phyloP scores from a whole-genome alignment of 306 rosid species.

The Vicia sativa region DNA sequence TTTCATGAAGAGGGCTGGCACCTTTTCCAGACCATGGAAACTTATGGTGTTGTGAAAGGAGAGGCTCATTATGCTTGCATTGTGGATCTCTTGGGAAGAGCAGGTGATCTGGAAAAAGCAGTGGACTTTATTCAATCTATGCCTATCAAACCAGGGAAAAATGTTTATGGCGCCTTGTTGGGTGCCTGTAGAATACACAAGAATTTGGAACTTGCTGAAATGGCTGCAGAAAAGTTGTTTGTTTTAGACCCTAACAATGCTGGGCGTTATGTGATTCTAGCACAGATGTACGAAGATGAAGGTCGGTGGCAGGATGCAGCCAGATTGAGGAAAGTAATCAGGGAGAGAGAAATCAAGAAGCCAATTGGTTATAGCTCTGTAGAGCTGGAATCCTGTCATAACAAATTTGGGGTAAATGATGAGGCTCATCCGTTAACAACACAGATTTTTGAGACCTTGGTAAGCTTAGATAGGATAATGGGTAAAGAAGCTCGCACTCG shows the following conservation, averaged over 20 bases:
- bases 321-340: conserved; percentile 60
- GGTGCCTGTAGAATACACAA: conserved; percentile 82
- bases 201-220: conserved; percentile 64
- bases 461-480: conserved; percentile 51
- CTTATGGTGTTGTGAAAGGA: conserved; percentile 53
- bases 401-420: conserved; percentile 63
- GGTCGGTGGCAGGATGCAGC: conserved; percentile 78
- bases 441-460: conserved; percentile 56
- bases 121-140: conserved; percentile 55
- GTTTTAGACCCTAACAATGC: conserved; percentile 64
- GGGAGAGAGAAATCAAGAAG: conserved; percentile 73
- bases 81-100: conserved; percentile 83
- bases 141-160: conserved; percentile 75
- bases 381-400: conserved; percentile 59
- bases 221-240: conserved; percentile 65
- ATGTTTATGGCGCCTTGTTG: conserved; percentile 75
- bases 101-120: conserved; percentile 66
- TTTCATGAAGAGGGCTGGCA: conserved; percentile 60
- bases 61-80: conserved; percentile 78
- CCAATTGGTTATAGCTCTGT: conserved; percentile 69
- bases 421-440: conserved; percentile 54
- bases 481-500: conserved; percentile 38
- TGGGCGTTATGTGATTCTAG: conserved; percentile 66
- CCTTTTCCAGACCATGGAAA: conserved; percentile 60
- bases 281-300: conserved; percentile 73